Evolutionary conservation across 1,284 basidiomycete species (phyloP), one percentile per base, ranked within the genome.

Genomic region (Ganoderma lucidum): DNA sequence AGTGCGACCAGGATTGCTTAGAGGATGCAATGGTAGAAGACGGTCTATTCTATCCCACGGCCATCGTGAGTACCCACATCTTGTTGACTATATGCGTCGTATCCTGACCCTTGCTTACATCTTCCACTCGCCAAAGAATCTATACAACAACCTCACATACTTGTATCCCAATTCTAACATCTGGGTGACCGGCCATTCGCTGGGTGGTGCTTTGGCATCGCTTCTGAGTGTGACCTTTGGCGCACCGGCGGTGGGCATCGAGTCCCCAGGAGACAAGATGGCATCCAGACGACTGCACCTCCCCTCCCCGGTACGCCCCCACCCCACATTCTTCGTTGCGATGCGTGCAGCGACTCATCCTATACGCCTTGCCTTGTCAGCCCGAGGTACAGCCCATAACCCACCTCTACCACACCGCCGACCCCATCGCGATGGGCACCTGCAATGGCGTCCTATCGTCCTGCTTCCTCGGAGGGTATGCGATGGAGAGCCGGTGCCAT

Each of bases 141-240:
- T 98, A 64, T 98, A 96, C 84, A 94, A 97, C 85, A 96, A 99
- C 83, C 76, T 99, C 64, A 93, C 96, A 6, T 94, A 94, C 79
- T 90, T 97, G 87, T 99, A 98, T 80, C 98, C 97, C 10, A 83
- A 94, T 72, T 89, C 96, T 65, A 93, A 94, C 73, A 94, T 99
- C 70, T 99, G 97, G 98, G 83, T 99, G 53, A 90, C 89, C 19
- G 97, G 97, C 0, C 96, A 98, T 80, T 97, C 94, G 1, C 77
- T 93, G 17, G 96, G 97, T 58, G 97, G 96, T 15, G 89, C 94
- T 0, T 83, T 99, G 6, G 92, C 95, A 0, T 89, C 93, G n/a
- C 86, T 98, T 65, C 84, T 99, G 23, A 96, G 95, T 0, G 85
- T 91, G 19, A 98, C 97, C 0, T 99, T 98, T 78, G 97, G 97